Evolutionary conservation across 495 filamentous ascomycete species (phyloP), one percentile per base, ranked within the genome.

Genomic region (Viridothelium virens): DNA sequence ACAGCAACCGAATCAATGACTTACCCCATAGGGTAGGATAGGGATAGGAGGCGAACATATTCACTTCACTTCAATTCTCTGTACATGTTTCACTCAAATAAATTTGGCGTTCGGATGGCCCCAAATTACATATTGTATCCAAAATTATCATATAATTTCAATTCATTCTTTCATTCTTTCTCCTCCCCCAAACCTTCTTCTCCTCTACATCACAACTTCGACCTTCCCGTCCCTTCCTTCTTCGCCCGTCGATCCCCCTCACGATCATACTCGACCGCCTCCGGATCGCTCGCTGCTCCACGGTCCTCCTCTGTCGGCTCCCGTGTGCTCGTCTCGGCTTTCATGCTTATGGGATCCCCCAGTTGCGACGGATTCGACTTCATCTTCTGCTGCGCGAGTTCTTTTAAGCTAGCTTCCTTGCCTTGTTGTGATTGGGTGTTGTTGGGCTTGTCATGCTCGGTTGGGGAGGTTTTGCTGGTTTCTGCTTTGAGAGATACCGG

Each of bases 281-380:
- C 62, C 62, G 9, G 4, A 44, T 64, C 62, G 31, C 41, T 64
- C 31, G 11, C 38, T 14, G 68, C 66, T 16, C 71, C 71, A 11
- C 70, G 9, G 39, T 74, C 72, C n/a, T 74, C 37, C 62, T 65
- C 46, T 38, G 72, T 74, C 14, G 70, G 70, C 50, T 74, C 66
- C 7, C 12, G 70, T 18, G 68, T 65, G 7, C 25, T 44, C 16
- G 63, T 69, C 62, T 74, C 72, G 10, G 72, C 70, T 62, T 74
- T 74, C 64, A 74, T 48, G 41, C 65, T 70, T 11, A 72, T 66
- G 18, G 72, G 72, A 64, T 74, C 72, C 6, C 72, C 72, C 7
- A 72, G 56, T 36, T 63, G 61, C n/a, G 64, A 37, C 5, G 64
- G 59, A 56, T 74, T 73, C 38, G 18, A 14, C 38, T 69, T 63